phyloP scores from a whole-genome alignment of 805 yeast genomes.

The Saturnispora kantuleensis region DNA sequence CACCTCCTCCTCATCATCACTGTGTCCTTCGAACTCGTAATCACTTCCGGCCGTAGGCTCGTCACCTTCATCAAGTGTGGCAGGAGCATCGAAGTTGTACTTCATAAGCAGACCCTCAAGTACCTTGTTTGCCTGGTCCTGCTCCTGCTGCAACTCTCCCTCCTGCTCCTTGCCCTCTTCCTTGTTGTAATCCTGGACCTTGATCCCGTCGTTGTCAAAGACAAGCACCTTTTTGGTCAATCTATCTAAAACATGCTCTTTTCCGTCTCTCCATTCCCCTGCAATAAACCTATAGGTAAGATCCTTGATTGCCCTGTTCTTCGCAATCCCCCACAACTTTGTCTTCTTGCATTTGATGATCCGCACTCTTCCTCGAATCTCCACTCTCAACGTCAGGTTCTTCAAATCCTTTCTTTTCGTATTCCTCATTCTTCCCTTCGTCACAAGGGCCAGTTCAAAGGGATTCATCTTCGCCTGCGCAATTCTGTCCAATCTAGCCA shows the following conservation, averaged over 20 bases:
- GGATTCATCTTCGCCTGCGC: conserved; percentile 34
- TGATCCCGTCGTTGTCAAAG: conserved; percentile 19
- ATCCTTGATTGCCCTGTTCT: conserved; percentile 50
- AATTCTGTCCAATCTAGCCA: conserved; percentile 32
- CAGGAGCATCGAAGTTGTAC: conserved; percentile 45
- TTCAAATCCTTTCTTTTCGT: conserved; percentile 43
- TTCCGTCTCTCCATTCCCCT: conserved; percentile 73
- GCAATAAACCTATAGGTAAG: conserved; percentile 52
- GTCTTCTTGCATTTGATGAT: conserved; percentile 54
- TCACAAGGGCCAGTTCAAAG: conserved; percentile 16
- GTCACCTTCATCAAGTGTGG: conserved; percentile 29
- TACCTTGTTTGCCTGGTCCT: conserved; percentile 35
- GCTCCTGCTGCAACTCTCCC: conserved; percentile 36
- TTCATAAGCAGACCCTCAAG: conserved; percentile 37
- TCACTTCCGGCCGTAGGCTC: conserved; percentile 27
- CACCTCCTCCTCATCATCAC: conserved; percentile 17
- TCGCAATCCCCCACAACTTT: conserved; percentile 87
- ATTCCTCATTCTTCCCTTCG: conserved; percentile 52
- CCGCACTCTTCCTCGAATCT: conserved; percentile 46
- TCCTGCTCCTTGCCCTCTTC: conserved; percentile 9
- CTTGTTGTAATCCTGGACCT: conserved; percentile 4
- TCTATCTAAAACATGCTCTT: conserved; percentile 68
- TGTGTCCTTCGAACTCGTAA: conserved; percentile 35
- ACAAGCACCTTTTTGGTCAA: conserved; percentile 20
- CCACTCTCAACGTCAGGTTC: conserved; percentile 55